Evolutionary conservation across 345 rosid genomes (phyloP).

Genomic region (Gossypium sturtianum): DNA sequence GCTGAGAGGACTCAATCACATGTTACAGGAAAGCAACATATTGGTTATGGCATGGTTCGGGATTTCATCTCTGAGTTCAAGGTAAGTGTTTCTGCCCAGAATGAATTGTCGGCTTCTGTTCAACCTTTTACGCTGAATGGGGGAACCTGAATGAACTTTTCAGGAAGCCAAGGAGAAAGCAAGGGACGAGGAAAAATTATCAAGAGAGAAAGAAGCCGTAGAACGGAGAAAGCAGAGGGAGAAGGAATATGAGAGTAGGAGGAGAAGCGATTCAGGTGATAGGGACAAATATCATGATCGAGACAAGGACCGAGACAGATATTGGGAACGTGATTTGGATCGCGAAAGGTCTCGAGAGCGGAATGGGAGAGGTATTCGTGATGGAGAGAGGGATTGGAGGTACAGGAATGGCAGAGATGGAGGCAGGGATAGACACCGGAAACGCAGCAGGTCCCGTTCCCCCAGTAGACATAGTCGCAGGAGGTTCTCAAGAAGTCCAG

Average conservation of each 20-base stretch:
- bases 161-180: constrained; percentile 85
- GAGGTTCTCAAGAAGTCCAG: constrained; percentile 74
- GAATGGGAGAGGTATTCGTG: constrained; percentile 51
- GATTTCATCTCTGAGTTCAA: constrained; percentile 78
- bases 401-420: constrained; percentile 70
- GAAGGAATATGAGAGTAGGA: constrained; percentile 51
- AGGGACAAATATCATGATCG: constrained; percentile 54
- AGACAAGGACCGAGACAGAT: constrained; percentile 58
- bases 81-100: constrained; percentile 31
- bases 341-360: constrained; percentile 53
- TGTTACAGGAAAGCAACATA: constrained; percentile 91
- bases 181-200: constrained; percentile 73
- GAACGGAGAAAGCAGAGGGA: constrained; percentile 70
- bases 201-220: constrained; percentile 82
- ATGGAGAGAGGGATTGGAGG: constrained; percentile 69
- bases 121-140: constrained; percentile 8
- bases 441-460: constrained; percentile 81
- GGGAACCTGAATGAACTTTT: constrained; percentile 17
- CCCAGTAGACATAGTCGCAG: constrained; percentile 70
- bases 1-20: constrained; percentile 97
- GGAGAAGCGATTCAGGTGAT: constrained; percentile 71
- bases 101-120: constrained; percentile 10
- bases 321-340: constrained; percentile 46
- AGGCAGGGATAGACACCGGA: constrained; percentile 48
- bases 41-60: constrained; percentile 96